A percentile compares a stretch with the other conserved stretches of the same genome.
These are phyloP conservation scores for Lepidium africanum DNA, from an alignment of 345 rosid genomes.

Conservation along the genomic window DNA sequence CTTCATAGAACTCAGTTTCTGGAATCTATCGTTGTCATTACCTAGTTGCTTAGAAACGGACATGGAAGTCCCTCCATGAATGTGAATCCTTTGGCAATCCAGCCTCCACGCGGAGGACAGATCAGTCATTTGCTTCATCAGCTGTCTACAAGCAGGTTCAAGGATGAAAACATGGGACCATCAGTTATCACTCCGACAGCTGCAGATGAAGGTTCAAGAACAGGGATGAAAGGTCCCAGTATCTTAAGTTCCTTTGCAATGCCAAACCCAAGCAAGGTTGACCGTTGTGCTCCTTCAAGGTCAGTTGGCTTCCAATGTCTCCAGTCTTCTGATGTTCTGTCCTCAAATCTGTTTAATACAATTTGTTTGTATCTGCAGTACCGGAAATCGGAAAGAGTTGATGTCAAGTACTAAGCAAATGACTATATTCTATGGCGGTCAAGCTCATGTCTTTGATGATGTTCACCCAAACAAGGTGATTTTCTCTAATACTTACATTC, in stretches of 20 bases:
- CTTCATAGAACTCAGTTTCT: not conserved
- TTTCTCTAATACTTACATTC: not conserved
- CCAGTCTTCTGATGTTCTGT: slow-evolving; percentile 17
- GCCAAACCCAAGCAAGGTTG: slow-evolving; percentile 36
- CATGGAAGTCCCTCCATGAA: slow-evolving; percentile 38
- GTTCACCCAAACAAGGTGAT: slow-evolving; percentile 90
- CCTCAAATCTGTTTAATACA: not conserved
- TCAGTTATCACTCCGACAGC: slow-evolving; percentile 63
- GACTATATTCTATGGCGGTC: slow-evolving; percentile 98
- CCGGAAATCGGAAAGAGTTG: slow-evolving; percentile 46
- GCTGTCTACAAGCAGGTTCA: slow-evolving; percentile 52
- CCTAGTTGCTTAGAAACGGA: slow-evolving; percentile 62
- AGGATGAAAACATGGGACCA: slow-evolving; percentile 41
- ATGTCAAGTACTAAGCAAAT: slow-evolving; percentile 58
- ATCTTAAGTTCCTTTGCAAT: slow-evolving; percentile 43
- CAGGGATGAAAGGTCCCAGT: slow-evolving; percentile 76
- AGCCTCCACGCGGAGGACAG: slow-evolving; percentile 53
- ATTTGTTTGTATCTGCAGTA: slow-evolving; percentile 3
- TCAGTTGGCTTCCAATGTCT: slow-evolving; percentile 18
- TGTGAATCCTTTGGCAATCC: slow-evolving; percentile 41
- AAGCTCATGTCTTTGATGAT: slow-evolving; percentile 98
- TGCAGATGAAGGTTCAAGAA: slow-evolving; percentile 99
- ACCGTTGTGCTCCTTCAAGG: slow-evolving; percentile 42
- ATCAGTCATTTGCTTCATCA: slow-evolving; percentile 59
- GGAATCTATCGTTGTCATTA: not conserved